Evolutionary conservation across 2,329 filamentous ascomycete species (phyloP).

Genomic region (Ophiostoma himal-ulmi): DNA sequence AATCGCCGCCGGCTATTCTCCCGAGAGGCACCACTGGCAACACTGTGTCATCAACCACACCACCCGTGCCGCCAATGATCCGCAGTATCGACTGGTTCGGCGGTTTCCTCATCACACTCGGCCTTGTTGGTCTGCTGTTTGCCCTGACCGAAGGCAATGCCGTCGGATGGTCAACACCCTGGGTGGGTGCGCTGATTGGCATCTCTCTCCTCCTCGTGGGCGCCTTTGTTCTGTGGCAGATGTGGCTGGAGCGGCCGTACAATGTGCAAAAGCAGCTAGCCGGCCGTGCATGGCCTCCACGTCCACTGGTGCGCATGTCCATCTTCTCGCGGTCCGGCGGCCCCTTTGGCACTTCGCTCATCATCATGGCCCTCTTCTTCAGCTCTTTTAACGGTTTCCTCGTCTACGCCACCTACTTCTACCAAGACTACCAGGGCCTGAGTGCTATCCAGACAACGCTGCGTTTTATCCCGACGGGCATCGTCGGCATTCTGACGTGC

Average conservation of each 20-base stretch:
- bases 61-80: conserved; percentile 28
- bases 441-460: conserved; percentile 60
- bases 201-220: conserved; percentile 51
- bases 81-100: conserved; percentile 59
- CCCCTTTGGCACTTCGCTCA: conserved; percentile 57
- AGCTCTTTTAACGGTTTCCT: conserved; percentile 62
- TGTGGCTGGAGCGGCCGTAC: conserved; percentile 49
- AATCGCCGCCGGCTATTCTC: conserved; percentile 5
- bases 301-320: conserved; percentile 61
- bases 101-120: conserved; percentile 55
- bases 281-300: conserved; percentile 30
- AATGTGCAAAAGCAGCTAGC: conserved; percentile 29
- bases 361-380: conserved; percentile 62
- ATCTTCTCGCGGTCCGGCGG: conserved; percentile 48
- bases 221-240: conserved; percentile 57
- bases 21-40: background rate
- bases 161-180: conserved; percentile 59
- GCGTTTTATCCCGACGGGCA: conserved; percentile 61
- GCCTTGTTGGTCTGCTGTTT: conserved; percentile 58
- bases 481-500: conserved; percentile 53
- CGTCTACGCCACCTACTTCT: conserved; percentile 64
- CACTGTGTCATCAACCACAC: conserved; percentile 34
- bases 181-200: conserved; percentile 55
- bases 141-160: conserved; percentile 64
- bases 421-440: conserved; percentile 60